phyloP scores from a whole-genome alignment of 2,329 filamentous ascomycete genomes.

The Cladosporium sp. region DNA sequence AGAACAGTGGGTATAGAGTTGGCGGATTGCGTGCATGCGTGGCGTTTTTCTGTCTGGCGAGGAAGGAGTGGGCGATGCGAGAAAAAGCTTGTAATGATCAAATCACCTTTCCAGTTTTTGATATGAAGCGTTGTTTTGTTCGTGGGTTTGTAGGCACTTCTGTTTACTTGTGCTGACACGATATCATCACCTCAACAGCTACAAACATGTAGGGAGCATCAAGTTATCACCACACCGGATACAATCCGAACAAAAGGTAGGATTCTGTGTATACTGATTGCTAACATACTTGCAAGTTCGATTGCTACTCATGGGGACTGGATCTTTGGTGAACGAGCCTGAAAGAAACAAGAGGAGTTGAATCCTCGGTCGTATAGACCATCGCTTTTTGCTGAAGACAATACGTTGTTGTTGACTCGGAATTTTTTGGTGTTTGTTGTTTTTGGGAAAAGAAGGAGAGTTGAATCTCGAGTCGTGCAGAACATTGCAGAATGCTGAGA shows the following conservation, averaged over 20 bases:
- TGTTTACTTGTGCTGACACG: not conserved
- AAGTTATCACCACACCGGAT: not conserved
- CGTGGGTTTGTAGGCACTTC: not conserved
- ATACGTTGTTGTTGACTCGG: too few relatives aligned
- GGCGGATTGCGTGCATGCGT: not conserved
- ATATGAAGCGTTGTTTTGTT: not conserved
- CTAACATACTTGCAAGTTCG: not conserved
- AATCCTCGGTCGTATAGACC: not conserved
- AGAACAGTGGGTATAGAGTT: too few relatives aligned
- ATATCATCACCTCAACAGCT: not conserved
- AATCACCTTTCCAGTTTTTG: not conserved
- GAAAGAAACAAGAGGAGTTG: not conserved
- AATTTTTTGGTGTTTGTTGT: too few relatives aligned
- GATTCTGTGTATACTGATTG: not conserved
- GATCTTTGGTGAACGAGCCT: not conserved
- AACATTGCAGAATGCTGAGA: too few relatives aligned
- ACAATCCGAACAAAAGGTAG: not conserved
- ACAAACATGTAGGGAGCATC: too few relatives aligned
- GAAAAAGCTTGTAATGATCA: conserved; percentile 14
- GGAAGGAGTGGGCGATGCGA: not conserved
- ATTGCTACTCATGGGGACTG: not conserved
- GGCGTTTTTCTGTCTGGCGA: not conserved
- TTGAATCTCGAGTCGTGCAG: too few relatives aligned
- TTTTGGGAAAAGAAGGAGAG: too few relatives aligned
- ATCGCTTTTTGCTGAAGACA: too few relatives aligned